phyloP scores from a whole-genome alignment of 257 asterid genomes.

The Ballota nigra region DNA sequence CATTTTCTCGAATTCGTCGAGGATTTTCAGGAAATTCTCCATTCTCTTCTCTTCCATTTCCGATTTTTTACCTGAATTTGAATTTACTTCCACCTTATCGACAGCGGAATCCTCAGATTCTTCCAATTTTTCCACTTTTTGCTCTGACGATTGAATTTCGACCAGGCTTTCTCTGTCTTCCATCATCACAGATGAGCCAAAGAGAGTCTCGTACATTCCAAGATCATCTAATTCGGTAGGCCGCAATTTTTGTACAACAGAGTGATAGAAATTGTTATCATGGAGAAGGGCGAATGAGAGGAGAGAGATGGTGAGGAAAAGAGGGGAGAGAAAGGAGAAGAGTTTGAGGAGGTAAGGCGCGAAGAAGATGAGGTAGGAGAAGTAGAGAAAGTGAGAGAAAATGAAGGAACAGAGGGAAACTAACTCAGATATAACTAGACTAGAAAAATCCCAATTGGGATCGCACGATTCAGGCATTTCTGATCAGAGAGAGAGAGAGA shows the following conservation, averaged over 20 bases:
- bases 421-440: too few species aligned
- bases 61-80: background rate
- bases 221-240: too few species aligned
- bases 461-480: slow-evolving; percentile 51
- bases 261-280: background rate
- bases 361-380: slow-evolving; percentile 62
- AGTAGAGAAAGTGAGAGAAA: slow-evolving; percentile 64
- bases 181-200: slow-evolving; percentile 31
- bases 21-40: slow-evolving; percentile 40
- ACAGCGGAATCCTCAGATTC: background rate
- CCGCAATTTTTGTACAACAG: slow-evolving; percentile 10
- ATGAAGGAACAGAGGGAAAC: too few species aligned
- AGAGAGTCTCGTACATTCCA: slow-evolving; percentile 45
- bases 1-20: slow-evolving; percentile 41
- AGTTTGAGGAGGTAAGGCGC: slow-evolving; percentile 52
- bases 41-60: slow-evolving; percentile 34
- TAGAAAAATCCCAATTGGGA: slow-evolving; percentile 32
- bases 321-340: slow-evolving; percentile 71
- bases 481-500: background rate
- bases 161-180: slow-evolving; percentile 12
- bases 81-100: background rate
- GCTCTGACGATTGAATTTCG: slow-evolving; percentile 10
- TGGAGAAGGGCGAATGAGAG: slow-evolving; percentile 43
- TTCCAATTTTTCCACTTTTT: slow-evolving; percentile 3
- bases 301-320: slow-evolving; percentile 60